These are phyloP conservation scores for Citrus trifoliata DNA, from an alignment of 345 rosid genomes.

Conservation along the genomic window DNA sequence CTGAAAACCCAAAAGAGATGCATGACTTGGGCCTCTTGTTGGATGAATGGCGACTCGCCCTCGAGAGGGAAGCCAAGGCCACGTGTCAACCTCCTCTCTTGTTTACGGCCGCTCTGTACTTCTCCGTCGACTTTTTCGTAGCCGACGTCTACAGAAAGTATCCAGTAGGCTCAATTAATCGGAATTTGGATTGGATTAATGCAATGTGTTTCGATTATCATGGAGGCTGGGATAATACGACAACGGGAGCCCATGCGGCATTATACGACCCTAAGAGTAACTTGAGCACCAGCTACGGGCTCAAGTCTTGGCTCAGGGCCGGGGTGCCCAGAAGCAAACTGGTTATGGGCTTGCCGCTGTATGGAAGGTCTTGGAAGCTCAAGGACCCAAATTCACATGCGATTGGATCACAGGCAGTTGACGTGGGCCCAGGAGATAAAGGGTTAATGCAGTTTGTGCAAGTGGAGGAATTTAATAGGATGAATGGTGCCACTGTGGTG, in stretches of 20 bases:
- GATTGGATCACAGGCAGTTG: constrained; percentile 40
- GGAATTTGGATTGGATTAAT: constrained; percentile 44
- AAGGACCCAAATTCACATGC: constrained; percentile 38
- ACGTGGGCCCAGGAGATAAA: constrained; percentile 25
- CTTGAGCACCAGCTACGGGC: constrained; percentile 50
- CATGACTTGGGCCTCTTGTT: constrained; percentile 28
- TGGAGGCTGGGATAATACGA: constrained; percentile 41
- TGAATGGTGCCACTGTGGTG: constrained; percentile 28
- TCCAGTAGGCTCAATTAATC: constrained; percentile 28
- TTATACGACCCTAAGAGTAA: constrained; percentile 46
- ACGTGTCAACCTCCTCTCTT: constrained; percentile 33
- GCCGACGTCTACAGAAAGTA: constrained; percentile 14
- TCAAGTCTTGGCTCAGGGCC: constrained; percentile 42
- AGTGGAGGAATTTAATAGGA: constrained; percentile 34
- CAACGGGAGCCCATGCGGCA: constrained; percentile 46
- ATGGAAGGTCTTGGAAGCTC: constrained; percentile 50
- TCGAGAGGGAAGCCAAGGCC: constrained; percentile 34
- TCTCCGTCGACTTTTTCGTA: constrained; percentile 35
- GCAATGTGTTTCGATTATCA: constrained; percentile 57
- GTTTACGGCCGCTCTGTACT: constrained; percentile 58
- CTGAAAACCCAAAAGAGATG: constrained; percentile 37
- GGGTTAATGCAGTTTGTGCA: constrained; percentile 19
- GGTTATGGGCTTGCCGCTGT: constrained; percentile 58
- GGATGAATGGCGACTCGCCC: constrained; percentile 38
- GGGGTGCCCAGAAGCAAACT: constrained; percentile 28